A percentile compares a stretch with the other conserved stretches of the same genome.
These are phyloP conservation scores for Zygoascus flipseniorum DNA, from an alignment of 805 yeast species.

Conservation along the genomic window DNA sequence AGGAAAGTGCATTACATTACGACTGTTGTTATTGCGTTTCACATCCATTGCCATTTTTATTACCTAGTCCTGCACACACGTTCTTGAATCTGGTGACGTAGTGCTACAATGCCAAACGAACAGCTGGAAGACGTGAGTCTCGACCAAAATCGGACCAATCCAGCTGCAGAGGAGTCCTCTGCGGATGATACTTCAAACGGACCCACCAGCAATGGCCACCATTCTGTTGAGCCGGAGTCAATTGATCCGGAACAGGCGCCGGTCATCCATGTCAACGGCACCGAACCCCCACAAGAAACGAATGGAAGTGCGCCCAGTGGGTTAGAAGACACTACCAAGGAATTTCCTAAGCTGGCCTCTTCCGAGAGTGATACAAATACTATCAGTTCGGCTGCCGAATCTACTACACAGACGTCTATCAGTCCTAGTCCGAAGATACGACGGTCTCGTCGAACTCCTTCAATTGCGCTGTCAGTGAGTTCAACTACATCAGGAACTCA, in stretches of 20 bases:
- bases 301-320: neutral
- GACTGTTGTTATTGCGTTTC: too few relatives aligned
- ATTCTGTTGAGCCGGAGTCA: neutral
- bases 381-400: neutral
- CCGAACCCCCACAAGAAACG: neutral
- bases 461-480: constrained; percentile 22
- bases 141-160: neutral
- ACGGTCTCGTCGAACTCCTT: constrained; percentile 12
- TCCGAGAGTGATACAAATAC: neutral
- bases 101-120: neutral
- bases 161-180: neutral
- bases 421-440: neutral
- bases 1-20: too few relatives aligned
- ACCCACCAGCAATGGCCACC: neutral
- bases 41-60: too few relatives aligned
- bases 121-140: neutral
- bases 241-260: neutral
- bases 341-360: neutral
- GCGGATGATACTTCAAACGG: neutral
- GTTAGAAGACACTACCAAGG: neutral
- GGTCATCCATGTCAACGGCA: neutral
- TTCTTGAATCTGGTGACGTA: neutral
- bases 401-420: constrained; percentile 4
- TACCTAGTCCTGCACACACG: too few relatives aligned
- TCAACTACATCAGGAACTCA: constrained; percentile 18